These are phyloP conservation scores for Porcisia hertigi DNA, from an alignment of 208 protist species.

Conservation along the genomic window DNA sequence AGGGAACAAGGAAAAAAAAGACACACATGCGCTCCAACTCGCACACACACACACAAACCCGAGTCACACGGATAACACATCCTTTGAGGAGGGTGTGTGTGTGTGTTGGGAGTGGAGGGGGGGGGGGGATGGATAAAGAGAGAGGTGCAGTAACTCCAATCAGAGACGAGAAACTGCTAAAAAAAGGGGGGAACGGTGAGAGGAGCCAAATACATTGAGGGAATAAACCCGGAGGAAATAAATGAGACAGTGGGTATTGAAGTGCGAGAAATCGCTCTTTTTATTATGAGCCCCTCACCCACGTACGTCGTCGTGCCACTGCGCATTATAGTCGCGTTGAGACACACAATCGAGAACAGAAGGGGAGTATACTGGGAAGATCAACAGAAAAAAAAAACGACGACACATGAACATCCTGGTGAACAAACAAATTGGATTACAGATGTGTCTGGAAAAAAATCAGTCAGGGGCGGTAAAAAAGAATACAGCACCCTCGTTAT, in stretches of 20 bases:
- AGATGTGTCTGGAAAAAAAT: no score
- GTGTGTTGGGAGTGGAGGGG: not conserved
- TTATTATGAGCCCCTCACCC: no score
- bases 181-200: no score
- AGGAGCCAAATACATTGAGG: slow-evolving; percentile 5
- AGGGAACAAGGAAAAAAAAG: slow-evolving; percentile 2
- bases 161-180: not conserved
- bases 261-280: no score
- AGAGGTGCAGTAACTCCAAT: not conserved
- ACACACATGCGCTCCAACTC: not conserved
- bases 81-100: no score
- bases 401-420: no score
- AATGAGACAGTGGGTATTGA: no score
- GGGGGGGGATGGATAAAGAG: not conserved
- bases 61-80: not conserved
- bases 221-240: not conserved
- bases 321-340: no score
- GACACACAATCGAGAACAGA: not conserved
- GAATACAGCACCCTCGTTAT: not conserved
- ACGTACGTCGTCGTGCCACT: no score
- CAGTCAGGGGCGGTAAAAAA: no score
- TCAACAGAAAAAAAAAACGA: no score
- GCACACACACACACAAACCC: not conserved
- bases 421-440: no score
- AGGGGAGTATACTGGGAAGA: not conserved